Conservation (phyloP, 768 basidiomycete genomes). For the Leucosporidium scottii region DNA sequence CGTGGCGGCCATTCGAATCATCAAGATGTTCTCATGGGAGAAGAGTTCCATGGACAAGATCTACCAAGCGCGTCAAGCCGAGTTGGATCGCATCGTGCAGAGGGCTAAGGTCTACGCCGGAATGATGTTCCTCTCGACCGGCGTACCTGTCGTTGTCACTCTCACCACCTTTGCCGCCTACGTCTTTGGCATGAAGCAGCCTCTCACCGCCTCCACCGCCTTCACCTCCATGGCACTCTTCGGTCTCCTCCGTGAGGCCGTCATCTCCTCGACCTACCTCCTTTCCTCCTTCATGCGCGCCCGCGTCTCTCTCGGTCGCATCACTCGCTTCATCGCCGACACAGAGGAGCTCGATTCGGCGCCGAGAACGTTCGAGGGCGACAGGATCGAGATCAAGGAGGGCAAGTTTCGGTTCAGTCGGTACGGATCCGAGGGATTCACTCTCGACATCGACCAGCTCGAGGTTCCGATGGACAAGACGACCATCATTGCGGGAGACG, state of each 20-base stretch:
- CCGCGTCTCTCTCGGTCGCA: slow-evolving; percentile 40
- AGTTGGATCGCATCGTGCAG: slow-evolving; percentile 40
- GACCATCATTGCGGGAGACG: slow-evolving; percentile 71
- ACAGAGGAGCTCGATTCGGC: slow-evolving; percentile 18
- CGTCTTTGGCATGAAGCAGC: slow-evolving; percentile 51
- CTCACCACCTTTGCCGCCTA: slow-evolving; percentile 55
- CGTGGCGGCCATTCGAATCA: slow-evolving; percentile 46
- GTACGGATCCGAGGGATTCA: slow-evolving; percentile 61
- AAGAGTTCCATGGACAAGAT: slow-evolving; percentile 30
- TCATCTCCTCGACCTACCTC: slow-evolving; percentile 29
- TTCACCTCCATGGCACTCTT: slow-evolving; percentile 46
- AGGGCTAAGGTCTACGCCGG: slow-evolving; percentile 30
- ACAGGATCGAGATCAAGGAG: neutral
- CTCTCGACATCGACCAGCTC: slow-evolving; percentile 62
- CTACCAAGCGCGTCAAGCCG: slow-evolving; percentile 28
- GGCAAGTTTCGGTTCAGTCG: slow-evolving; percentile 26
- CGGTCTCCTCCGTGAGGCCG: slow-evolving; percentile 35
- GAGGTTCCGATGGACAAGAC: slow-evolving; percentile 46
- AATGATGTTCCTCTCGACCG: slow-evolving; percentile 34
- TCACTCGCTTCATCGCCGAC: slow-evolving; percentile 43
- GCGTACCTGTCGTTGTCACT: slow-evolving; percentile 44
- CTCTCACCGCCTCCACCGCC: slow-evolving; percentile 41
- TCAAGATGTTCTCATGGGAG: slow-evolving; percentile 36
- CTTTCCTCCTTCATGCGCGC: slow-evolving; percentile 30
- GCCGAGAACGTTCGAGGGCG: neutral